Percentiles rank a stretch among this genome's conserved stretches.
Evolutionary conservation across 2,329 filamentous ascomycete species (phyloP).

Genomic region (Trichophyton rubrum): DNA sequence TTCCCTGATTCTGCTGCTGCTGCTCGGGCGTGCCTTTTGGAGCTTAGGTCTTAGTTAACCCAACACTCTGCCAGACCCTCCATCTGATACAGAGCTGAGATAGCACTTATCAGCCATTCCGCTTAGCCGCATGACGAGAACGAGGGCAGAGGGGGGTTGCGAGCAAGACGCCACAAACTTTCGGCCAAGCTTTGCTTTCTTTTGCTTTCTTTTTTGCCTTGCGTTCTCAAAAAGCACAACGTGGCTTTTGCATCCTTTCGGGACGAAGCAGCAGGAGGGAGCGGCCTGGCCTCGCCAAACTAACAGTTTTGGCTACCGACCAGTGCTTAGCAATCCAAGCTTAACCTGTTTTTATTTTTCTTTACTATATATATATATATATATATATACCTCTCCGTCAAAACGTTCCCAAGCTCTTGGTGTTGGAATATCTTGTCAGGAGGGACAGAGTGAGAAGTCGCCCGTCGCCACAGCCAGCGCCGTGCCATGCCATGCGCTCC

Average conservation of each 20-base stretch:
- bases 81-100: neutral
- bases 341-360: neutral
- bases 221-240: neutral
- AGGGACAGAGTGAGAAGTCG: neutral
- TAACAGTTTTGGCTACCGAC: neutral
- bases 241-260: constrained; percentile 1
- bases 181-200: neutral
- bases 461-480: neutral
- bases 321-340: neutral
- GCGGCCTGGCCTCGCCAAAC: neutral
- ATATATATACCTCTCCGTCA: no score
- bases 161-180: neutral
- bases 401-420: neutral
- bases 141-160: neutral
- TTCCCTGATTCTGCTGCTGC: neutral
- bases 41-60: neutral
- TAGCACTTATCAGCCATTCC: neutral
- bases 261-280: neutral
- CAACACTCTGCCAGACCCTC: neutral
- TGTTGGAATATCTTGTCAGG: neutral
- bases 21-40: neutral
- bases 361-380: no score
- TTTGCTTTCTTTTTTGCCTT: neutral
- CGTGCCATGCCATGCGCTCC: neutral
- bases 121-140: constrained; percentile 2